Percentiles rank a stretch among this genome's conserved stretches.
Evolutionary conservation across 2,329 filamentous ascomycete species (phyloP).

Genomic region (Cladosporium austrohemisphaericum): DNA sequence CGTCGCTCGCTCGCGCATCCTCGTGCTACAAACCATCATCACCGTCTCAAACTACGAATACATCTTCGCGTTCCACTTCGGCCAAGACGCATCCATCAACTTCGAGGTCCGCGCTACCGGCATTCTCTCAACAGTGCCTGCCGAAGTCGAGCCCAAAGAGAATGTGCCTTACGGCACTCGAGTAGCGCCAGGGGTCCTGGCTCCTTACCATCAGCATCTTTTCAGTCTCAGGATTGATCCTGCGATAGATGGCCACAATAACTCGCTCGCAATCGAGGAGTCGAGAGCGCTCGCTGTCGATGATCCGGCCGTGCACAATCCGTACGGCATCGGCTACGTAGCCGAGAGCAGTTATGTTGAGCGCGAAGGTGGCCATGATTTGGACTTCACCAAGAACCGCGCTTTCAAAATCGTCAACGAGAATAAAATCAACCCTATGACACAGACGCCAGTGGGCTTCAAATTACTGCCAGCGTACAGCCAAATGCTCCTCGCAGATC

Average conservation of each 20-base stretch:
- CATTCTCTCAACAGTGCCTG: slow-evolving; percentile 59
- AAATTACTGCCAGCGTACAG: slow-evolving; percentile 47
- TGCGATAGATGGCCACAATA: slow-evolving; percentile 55
- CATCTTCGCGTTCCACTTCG: slow-evolving; percentile 61
- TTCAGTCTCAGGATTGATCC: slow-evolving; percentile 65
- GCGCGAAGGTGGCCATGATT: slow-evolving; percentile 24
- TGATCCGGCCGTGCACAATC: slow-evolving; percentile 54
- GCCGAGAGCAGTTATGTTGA: slow-evolving; percentile 39
- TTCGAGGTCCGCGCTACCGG: slow-evolving; percentile 64
- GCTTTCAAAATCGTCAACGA: slow-evolving; percentile 54
- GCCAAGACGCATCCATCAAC: slow-evolving; percentile 59
- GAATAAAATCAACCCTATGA: slow-evolving; percentile 43
- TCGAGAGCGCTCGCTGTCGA: slow-evolving; percentile 42
- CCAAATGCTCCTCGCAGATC: slow-evolving; percentile 49
- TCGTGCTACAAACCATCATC: slow-evolving; percentile 65
- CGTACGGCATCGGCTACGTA: slow-evolving; percentile 59
- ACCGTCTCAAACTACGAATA: slow-evolving; percentile 71
- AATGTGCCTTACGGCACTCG: slow-evolving; percentile 53
- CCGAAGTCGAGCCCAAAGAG: slow-evolving; percentile 53
- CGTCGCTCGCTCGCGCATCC: slow-evolving; percentile 58
- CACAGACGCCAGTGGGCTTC: slow-evolving; percentile 47
- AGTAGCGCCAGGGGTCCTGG: slow-evolving; percentile 61
- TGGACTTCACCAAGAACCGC: slow-evolving; percentile 50
- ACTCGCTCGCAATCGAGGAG: slow-evolving; percentile 53
- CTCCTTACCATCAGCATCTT: slow-evolving; percentile 68